Evolutionary conservation across 73 alveolate species (phyloP), one percentile per base, ranked within the genome.

Genomic region (Durusdinium trenchii): DNA sequence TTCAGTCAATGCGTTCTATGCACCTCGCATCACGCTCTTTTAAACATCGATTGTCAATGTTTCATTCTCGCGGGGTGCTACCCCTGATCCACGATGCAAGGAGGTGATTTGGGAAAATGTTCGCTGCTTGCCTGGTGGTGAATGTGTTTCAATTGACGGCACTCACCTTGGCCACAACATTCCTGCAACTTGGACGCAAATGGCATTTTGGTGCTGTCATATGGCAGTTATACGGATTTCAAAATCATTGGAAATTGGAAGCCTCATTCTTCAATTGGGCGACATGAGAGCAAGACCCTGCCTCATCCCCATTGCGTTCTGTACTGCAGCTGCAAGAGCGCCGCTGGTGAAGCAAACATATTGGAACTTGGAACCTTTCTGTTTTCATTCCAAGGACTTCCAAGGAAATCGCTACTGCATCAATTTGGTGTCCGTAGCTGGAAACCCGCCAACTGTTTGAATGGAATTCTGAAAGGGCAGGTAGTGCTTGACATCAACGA

Each of bases 121-220:
- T 7, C 98, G 98, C 38, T 67, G 86, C 79, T 42, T 91, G 79
- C 98, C 98, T 51, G 90, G 89, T 48, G 98, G 98, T 45, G 98
- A 91, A 47, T 69, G 90, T 60, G 98, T 91, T 28, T 91, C 98
- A 9, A 61, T 91, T 54, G 98, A 67, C 35, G 98, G 98, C 87
- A 91, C 98, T 10, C 98, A 91, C 61, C 98, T 91, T 42, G 98
- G 98, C 45, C 98, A 91, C 98, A 91, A 91, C 98, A 67, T 91
- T 54, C 98, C 98, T 3, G 98, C 62, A 23, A 52, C 95, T 87
- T 26, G 67, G 61, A 12, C 47, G 3, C n/a, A n/a, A n/a, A n/a
- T n/a, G n/a, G n/a, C n/a, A n/a, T n/a, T n/a, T n/a, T n/a, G n/a
- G n/a, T n/a, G n/a, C n/a, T n/a, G n/a, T n/a, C n/a, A n/a, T n/a